phyloP scores from a whole-genome alignment of 2,329 filamentous ascomycete genomes.

The Chrysosporium keratinophilum region DNA sequence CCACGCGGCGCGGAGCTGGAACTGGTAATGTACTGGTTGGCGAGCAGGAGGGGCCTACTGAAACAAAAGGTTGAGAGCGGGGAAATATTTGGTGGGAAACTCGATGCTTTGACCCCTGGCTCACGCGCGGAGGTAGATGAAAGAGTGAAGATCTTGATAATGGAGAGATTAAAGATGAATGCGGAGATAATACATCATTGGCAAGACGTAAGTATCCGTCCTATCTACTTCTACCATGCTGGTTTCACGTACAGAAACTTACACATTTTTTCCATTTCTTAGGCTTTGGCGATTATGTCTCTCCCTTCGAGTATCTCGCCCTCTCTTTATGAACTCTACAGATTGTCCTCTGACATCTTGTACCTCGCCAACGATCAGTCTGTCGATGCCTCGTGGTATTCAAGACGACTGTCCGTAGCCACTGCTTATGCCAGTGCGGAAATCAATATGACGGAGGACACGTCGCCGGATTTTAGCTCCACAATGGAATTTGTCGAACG shows the following conservation, averaged over 20 bases:
- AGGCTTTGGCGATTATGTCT: conserved; percentile 86
- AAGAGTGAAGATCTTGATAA: conserved; percentile 60
- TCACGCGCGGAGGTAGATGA: conserved; percentile 36
- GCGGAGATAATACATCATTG: conserved; percentile 60
- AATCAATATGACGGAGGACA: conserved; percentile 88
- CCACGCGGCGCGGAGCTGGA: conserved; percentile 70
- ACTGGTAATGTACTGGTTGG: conserved; percentile 50
- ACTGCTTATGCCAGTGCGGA: conserved; percentile 69
- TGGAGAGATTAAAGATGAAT: conserved; percentile 70
- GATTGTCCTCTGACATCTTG: conserved; percentile 85
- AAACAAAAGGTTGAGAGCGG: conserved; percentile 24
- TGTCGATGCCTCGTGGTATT: conserved; percentile 85
- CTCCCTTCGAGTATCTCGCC: conserved; percentile 65
- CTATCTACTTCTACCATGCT: not conserved
- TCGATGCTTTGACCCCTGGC: not conserved
- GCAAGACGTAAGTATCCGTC: conserved; percentile 60
- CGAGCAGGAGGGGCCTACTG: conserved; percentile 31
- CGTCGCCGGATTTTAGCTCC: conserved; percentile 58
- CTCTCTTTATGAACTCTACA: conserved; percentile 67
- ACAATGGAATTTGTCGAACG: conserved; percentile 72
- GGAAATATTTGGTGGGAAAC: conserved; percentile 12
- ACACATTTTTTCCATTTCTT: not conserved
- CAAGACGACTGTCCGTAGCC: conserved; percentile 53
- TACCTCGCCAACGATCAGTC: conserved; percentile 71
- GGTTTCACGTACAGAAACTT: not conserved